Evolutionary conservation across 2,329 filamentous ascomycete genomes (phyloP).

Genomic region (Sarocladium kiliense): DNA sequence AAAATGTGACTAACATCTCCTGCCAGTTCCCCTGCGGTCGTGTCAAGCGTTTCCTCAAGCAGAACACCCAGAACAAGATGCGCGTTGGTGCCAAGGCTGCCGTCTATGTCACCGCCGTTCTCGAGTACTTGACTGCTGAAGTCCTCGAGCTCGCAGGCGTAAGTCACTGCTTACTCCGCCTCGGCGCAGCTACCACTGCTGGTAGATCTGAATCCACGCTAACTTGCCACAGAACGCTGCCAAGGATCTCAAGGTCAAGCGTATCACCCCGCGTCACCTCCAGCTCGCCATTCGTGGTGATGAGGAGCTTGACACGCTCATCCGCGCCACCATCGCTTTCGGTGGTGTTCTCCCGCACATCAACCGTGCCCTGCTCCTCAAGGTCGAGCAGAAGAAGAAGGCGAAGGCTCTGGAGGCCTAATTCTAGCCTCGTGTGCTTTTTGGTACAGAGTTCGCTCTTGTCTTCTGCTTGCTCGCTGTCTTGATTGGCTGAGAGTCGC

Average conservation of each 20-base stretch:
- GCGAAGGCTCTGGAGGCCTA: slow-evolving; percentile 47
- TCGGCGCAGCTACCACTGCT: no score
- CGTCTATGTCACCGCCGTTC: slow-evolving; percentile 95
- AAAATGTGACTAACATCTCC: background rate
- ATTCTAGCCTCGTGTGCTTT: slow-evolving; percentile 11
- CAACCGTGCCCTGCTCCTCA: slow-evolving; percentile 91
- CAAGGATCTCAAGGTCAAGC: slow-evolving; percentile 99
- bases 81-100: slow-evolving; percentile 97
- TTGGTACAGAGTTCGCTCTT: background rate
- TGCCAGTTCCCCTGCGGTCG: slow-evolving; percentile 93
- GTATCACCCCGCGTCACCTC: slow-evolving; percentile 95
- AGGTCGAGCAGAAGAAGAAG: slow-evolving; percentile 98
- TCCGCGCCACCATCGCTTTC: slow-evolving; percentile 95
- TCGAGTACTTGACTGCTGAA: slow-evolving; percentile 97
- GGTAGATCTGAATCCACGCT: background rate
- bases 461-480: background rate
- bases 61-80: slow-evolving; percentile 99
- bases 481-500: background rate
- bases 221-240: slow-evolving; percentile 67
- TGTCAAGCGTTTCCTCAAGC: slow-evolving; percentile 99
- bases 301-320: slow-evolving; percentile 95
- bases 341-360: slow-evolving; percentile 98
- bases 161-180: slow-evolving; percentile 34
- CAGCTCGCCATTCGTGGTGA: slow-evolving; percentile 98
- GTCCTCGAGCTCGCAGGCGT: slow-evolving; percentile 93